Evolutionary conservation across 2,329 filamentous ascomycete genomes (phyloP), one percentile per base, ranked within the genome.

Genomic region (Bertia moriformis): DNA sequence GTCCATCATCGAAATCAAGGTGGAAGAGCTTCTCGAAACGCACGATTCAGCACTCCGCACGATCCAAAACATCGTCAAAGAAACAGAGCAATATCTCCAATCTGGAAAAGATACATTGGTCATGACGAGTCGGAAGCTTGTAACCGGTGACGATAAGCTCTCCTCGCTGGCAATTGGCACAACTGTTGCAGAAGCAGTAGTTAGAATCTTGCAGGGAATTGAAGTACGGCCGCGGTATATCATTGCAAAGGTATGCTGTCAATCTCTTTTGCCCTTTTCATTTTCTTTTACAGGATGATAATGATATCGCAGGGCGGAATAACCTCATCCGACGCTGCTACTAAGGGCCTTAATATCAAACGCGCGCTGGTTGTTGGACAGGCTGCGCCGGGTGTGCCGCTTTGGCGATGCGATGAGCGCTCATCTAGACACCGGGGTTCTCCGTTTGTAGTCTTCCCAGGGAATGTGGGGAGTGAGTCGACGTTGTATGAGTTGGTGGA

Each of bases 381-480:
- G 44, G 71, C 71, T 1, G 68, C 69, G 0, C 59, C 69, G 0
- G 71, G 71, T 1, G 68, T 76, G 5, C 71, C 72, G 0, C 55
- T 76, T 1, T 78, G 72, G 73, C 55, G 65, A 37, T 76, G 71
- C 41, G 62, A 71, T 38, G 71, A 76, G 48, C 51, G 55, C 1
- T 63, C 63, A 1, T 63, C 60, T 14, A 66, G 69, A 38, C 68
- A 65, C 53, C 55, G 57, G 0, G 66, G 65, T 1, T 51, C 74
- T 10, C 67, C 69, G 1, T 74, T 71, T 47, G 64, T 74, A 2
- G 69, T 74, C 0, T 74, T 75, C 39, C 71, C 69, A 1, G 71
- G 70, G 0, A 74, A 74, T 50, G 69, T 75, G 2, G 71, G 69
- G 1, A 57, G 54, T n/a, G 59, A 65, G 15, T 51, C 59, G 27